A percentile compares a stretch with the other conserved stretches of the same genome.
These are phyloP conservation scores for Paraphaeosphaeria minitans DNA, from an alignment of 2,329 filamentous ascomycete species.

Conservation along the genomic window DNA sequence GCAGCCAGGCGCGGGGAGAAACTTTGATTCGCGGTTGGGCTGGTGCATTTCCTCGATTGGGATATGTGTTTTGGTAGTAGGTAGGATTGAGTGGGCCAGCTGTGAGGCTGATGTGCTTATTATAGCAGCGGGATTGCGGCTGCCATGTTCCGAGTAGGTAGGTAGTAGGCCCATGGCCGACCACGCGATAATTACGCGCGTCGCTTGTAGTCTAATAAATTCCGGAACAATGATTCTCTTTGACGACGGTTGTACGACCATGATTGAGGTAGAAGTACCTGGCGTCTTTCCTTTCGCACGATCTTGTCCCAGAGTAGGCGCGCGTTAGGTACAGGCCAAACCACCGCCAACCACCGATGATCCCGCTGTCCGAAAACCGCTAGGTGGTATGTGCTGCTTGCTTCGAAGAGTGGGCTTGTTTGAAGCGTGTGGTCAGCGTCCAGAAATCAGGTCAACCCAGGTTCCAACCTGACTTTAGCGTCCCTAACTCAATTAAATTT, in stretches of 20 bases:
- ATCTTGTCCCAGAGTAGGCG: background rate
- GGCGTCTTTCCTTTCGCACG: background rate
- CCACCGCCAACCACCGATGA: background rate
- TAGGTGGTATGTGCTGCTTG: constrained; percentile 6
- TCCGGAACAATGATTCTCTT: background rate
- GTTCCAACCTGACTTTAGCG: no score
- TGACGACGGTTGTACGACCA: background rate
- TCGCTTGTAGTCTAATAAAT: background rate
- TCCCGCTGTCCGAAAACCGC: constrained; percentile 6
- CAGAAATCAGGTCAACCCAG: no score
- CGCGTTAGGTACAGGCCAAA: background rate
- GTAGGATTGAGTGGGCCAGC: constrained; percentile 7
- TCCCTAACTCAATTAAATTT: no score
- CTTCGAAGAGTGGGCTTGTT: constrained; percentile 9
- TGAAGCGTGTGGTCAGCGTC: constrained; percentile 5
- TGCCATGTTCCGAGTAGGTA: constrained; percentile 1
- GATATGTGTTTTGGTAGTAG: background rate
- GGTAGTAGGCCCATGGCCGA: background rate
- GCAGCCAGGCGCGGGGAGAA: background rate
- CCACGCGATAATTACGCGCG: background rate
- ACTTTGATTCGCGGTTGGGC: background rate
- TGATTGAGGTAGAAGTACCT: background rate
- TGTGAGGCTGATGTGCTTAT: constrained; percentile 14
- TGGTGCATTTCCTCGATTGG: background rate
- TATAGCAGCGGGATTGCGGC: constrained; percentile 10